Base-by-base conservation (phyloP, 495 filamentous ascomycete genomes). In the Umbilicaria muhlenbergii region DNA sequence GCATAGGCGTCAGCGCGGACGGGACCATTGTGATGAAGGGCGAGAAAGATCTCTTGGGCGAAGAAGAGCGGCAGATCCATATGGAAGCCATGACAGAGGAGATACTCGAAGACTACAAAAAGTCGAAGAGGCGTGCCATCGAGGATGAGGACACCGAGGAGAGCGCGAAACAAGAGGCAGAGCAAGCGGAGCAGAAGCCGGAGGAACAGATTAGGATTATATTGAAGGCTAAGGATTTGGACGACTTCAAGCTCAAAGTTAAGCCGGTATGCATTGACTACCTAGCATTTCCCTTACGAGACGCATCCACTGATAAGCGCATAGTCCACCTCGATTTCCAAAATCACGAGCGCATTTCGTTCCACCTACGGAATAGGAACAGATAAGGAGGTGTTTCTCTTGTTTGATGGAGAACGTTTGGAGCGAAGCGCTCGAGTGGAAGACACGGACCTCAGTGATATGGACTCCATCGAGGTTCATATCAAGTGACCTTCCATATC, bases 321-420 rank as follows among this genome's bases (percentile, higher is more conserved):
- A 32, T 24, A 75, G 73, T 57, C 56, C 11, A 79, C 77, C 3
- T 58, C 56, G 15, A 63, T 85, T 15, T 65, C 58, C 1, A 67
- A 69, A 37, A 59, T 85, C 16, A 60, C 77, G 1, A 53, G 56
- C 36, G 69, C 67, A 1, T 82, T 74, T 51, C 64, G 70, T 39
- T 47, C 58, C 12, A 56, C 58, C n/a, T 60, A 64, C 24, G 49
- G 61, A 8, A 55, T 82, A 13, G 41, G 54, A 1, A 49, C 58
- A 2, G 69, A 70, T 3, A 68, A 69, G 38, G 56, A 66, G 1
- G 61, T 94, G 13, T 68, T 68, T 11, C 63, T 94, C 0, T 61
- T 70, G 40, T 91, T 89, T 59, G 89, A 96, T 49, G 89, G 89
- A 14, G 87, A 93, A 37, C 61, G 64, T 36, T 59, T 94, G 18